Conservation (phyloP, 148 eudicot genomes). For the Rhododendron ovatum region DNA sequence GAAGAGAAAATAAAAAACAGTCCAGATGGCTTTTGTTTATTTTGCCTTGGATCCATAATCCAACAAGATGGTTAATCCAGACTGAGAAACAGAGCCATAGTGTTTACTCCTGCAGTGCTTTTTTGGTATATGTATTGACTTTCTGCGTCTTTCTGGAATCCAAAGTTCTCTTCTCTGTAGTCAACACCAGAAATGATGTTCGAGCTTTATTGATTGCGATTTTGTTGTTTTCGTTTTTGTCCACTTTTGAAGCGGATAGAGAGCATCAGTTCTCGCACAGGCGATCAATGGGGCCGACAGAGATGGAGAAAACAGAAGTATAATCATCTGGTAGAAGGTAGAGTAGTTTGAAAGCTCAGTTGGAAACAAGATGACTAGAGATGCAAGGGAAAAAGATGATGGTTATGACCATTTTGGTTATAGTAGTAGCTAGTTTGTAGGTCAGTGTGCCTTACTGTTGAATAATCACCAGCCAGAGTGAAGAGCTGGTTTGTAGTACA, state of each 20-base stretch:
- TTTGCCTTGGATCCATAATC: not conserved
- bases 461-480: conserved; percentile 13
- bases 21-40: not conserved
- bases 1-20: not conserved
- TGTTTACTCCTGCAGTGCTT: not conserved
- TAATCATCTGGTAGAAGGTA: conserved; percentile 37
- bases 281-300: conserved; percentile 33
- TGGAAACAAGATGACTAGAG: conserved; percentile 1
- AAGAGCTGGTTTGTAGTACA: not conserved
- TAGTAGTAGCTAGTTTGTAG: not conserved
- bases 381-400: conserved; percentile 25
- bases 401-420: conserved; percentile 1
- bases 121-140: not conserved
- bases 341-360: conserved; percentile 30
- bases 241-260: conserved; percentile 36
- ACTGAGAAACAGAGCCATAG: not conserved
- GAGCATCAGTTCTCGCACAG: conserved; percentile 36
- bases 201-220: not conserved
- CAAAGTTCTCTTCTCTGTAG: not conserved
- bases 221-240: not conserved
- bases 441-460: not conserved
- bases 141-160: no score
- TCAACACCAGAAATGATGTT: not conserved
- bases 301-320: conserved; percentile 39
- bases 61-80: not conserved